Evolutionary conservation across 192 early-diverging fungal genomes (phyloP).

Genomic region (Spizellomyces sp.): DNA sequence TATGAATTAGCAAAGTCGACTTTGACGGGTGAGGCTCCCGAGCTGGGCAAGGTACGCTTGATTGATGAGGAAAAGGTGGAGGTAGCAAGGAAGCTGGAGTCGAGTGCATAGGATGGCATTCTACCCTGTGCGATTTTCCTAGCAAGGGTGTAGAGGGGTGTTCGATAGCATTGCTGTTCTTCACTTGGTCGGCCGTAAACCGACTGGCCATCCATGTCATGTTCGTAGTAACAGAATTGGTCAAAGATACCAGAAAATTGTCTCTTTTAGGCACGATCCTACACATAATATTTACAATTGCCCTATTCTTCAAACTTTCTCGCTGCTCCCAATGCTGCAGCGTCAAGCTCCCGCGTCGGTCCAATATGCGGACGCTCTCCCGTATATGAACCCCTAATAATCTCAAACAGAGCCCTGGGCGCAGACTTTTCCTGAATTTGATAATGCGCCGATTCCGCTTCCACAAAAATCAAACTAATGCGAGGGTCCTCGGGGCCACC

Average conservation of each 20-base stretch:
- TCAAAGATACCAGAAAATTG: no score
- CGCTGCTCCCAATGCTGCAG: constrained; percentile 1
- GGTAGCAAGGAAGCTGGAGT: no score
- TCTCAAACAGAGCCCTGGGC: constrained; percentile 20
- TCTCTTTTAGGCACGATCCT: no score
- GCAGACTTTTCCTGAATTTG: constrained; percentile 20
- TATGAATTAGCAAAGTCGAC: constrained; percentile 2
- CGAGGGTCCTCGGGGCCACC: constrained; percentile 51
- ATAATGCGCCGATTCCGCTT: constrained; percentile 32
- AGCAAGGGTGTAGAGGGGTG: no score
- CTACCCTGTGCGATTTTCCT: no score
- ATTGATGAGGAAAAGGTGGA: no score
- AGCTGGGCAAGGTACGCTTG: not conserved
- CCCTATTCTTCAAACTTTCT: not conserved
- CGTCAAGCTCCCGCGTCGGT: constrained; percentile 21
- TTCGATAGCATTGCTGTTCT: no score
- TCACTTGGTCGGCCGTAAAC: no score
- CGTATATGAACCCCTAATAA: constrained; percentile 11
- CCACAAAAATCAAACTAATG: constrained; percentile 44
- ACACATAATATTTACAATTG: no score
- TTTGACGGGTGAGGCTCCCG: constrained; percentile 5
- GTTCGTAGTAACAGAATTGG: no score
- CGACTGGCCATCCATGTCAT: no score
- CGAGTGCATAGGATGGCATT: no score
- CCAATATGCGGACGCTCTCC: constrained; percentile 6